Conservation (phyloP, 2,329 filamentous ascomycete species). For the Onygenales sp. region DNA sequence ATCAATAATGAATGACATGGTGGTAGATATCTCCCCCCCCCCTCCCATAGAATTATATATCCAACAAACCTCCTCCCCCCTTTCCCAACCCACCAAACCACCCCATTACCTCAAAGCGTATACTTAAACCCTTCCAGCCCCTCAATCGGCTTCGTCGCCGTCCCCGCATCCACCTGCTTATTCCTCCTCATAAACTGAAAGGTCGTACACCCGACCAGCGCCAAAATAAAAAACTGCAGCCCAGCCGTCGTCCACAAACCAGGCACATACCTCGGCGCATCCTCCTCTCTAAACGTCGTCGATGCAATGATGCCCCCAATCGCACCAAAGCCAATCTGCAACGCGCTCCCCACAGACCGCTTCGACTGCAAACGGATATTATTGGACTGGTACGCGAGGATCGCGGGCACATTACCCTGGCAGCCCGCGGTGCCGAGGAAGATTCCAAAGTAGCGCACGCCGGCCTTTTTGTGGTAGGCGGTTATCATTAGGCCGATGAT, state of each 20-base stretch:
- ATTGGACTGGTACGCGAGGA: conserved; percentile 68
- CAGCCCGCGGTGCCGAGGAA: conserved; percentile 62
- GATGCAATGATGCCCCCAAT: conserved; percentile 63
- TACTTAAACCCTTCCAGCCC: conserved; percentile 2
- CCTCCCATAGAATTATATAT: too few species aligned
- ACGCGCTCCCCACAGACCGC: conserved; percentile 63
- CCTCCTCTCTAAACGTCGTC: conserved; percentile 49
- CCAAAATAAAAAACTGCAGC: neutral
- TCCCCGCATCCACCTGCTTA: conserved; percentile 1
- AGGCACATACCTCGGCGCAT: conserved; percentile 7
- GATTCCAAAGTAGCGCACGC: conserved; percentile 57
- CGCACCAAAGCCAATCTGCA: conserved; percentile 62
- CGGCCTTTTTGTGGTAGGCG: conserved; percentile 49
- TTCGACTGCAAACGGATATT: conserved; percentile 71
- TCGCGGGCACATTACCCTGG: conserved; percentile 61
- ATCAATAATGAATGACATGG: too few species aligned
- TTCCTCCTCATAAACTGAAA: conserved; percentile 3
- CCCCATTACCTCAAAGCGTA: neutral
- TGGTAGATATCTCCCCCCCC: too few species aligned
- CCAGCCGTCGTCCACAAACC: conserved; percentile 2
- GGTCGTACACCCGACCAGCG: neutral
- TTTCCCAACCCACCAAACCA: too few species aligned
- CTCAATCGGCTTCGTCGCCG: conserved; percentile 3
- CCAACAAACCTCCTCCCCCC: too few species aligned
- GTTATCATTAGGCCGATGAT: conserved; percentile 59